Percentiles rank a stretch among this genome's conserved stretches.
Conservation (phyloP, 495 filamentous ascomycete genomes). For the Tuber aestivum region DNA sequence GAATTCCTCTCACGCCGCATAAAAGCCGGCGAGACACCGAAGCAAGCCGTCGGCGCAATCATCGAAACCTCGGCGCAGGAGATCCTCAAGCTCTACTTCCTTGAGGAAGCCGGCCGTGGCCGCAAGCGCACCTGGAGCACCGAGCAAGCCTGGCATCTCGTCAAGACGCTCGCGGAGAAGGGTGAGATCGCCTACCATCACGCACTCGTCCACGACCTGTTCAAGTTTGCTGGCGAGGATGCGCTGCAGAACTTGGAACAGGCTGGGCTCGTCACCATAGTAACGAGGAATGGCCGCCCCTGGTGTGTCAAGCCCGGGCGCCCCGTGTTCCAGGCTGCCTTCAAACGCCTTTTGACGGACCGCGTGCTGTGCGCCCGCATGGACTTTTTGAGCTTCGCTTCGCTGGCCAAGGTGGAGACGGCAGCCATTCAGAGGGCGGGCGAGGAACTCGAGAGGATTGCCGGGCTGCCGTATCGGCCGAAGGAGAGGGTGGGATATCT, state of each 20-base stretch:
- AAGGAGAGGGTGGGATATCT: constrained; percentile 61
- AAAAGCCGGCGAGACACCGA: constrained; percentile 76
- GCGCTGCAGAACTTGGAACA: constrained; percentile 75
- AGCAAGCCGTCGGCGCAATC: constrained; percentile 79
- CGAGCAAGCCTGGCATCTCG: constrained; percentile 84
- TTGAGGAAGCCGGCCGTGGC: constrained; percentile 48
- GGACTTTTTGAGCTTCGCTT: constrained; percentile 62
- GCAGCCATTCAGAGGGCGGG: constrained; percentile 71
- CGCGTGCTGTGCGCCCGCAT: constrained; percentile 64
- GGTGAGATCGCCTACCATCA: constrained; percentile 72
- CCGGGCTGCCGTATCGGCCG: constrained; percentile 60
- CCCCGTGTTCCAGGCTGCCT: constrained; percentile 82
- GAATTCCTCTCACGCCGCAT: constrained; percentile 89
- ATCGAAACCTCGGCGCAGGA: constrained; percentile 80
- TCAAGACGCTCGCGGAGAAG: constrained; percentile 61
- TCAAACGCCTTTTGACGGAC: constrained; percentile 64
- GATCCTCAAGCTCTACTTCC: constrained; percentile 86
- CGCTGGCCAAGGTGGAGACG: constrained; percentile 66
- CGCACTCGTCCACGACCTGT: constrained; percentile 67
- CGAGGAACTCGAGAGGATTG: constrained; percentile 65
- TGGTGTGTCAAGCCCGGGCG: constrained; percentile 69
- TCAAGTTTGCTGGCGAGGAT: constrained; percentile 60
- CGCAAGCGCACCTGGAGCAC: constrained; percentile 59
- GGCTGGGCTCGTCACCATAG: constrained; percentile 77
- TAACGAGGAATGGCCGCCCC: constrained; percentile 67